Evolutionary conservation across 176 grass and related monocot species (phyloP).

Genomic region (Otatea glauca): DNA sequence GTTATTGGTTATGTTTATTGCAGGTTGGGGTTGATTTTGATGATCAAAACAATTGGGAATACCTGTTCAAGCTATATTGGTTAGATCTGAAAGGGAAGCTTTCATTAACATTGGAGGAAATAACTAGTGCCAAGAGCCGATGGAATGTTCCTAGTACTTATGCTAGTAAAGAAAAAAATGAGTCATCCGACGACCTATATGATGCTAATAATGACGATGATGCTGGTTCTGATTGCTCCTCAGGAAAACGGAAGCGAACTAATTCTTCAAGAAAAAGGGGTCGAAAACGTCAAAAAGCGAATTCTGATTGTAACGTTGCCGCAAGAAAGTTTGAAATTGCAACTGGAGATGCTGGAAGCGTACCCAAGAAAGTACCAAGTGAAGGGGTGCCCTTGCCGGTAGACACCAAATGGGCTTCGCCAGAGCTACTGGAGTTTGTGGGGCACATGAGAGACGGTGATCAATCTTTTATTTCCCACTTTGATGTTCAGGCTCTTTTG

Average conservation of each 20-base stretch:
- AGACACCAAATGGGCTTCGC: constrained; percentile 79
- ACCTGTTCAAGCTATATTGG: constrained; percentile 98
- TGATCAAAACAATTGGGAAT: constrained; percentile 91
- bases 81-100: constrained; percentile 79
- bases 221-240: constrained; percentile 79
- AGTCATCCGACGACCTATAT: constrained; percentile 90
- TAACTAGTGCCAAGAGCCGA: constrained; percentile 72
- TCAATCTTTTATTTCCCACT: constrained; percentile 70
- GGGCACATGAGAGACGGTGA: constrained; percentile 79
- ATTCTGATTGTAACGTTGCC: constrained; percentile 38
- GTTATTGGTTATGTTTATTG: constrained; percentile 26
- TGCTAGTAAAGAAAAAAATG: constrained; percentile 64
- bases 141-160: constrained; percentile 65
- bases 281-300: constrained; percentile 52
- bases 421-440: constrained; percentile 84
- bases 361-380: constrained; percentile 47
- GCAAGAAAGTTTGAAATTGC: constrained; percentile 41
- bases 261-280: constrained; percentile 65
- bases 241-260: constrained; percentile 49
- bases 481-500: constrained; percentile 89
- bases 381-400: constrained; percentile 42
- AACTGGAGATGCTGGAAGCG: constrained; percentile 31
- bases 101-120: constrained; percentile 85
- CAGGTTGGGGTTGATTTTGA: constrained; percentile 95
- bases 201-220: constrained; percentile 74